Evolutionary conservation across 2,329 filamentous ascomycete genomes (phyloP).

Genomic region (Cladosporium sp.): DNA sequence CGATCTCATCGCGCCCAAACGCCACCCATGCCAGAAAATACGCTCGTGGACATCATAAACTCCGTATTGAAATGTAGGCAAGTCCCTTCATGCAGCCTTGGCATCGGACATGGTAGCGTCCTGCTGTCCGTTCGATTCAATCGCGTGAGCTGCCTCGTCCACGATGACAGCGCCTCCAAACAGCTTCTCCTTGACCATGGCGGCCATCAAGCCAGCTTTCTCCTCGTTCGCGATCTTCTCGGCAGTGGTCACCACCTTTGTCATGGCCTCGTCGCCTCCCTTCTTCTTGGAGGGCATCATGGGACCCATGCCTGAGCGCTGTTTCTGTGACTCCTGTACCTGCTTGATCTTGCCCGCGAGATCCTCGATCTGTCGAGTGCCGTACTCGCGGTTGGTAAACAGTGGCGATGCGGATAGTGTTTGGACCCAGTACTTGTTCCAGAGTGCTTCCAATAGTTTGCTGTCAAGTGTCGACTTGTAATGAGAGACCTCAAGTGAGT

Average conservation of each 20-base stretch:
- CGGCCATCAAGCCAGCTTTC: slow-evolving; percentile 61
- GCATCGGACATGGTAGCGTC: slow-evolving; percentile 35
- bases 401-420: slow-evolving; percentile 89
- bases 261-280: slow-evolving; percentile 50
- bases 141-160: slow-evolving; percentile 19
- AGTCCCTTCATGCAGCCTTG: slow-evolving; percentile 20
- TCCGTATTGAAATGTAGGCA: neutral
- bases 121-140: slow-evolving; percentile 28
- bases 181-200: slow-evolving; percentile 63
- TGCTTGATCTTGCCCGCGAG: slow-evolving; percentile 74
- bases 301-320: slow-evolving; percentile 28
- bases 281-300: slow-evolving; percentile 30
- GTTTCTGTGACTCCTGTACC: slow-evolving; percentile 38
- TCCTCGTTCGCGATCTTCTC: slow-evolving; percentile 63
- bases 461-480: slow-evolving; percentile 92
- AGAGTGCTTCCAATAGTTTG: slow-evolving; percentile 81
- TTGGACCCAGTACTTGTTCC: slow-evolving; percentile 99
- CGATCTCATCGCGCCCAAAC: slow-evolving; percentile 2
- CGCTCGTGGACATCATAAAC: slow-evolving; percentile 7
- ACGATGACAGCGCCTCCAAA: slow-evolving; percentile 43
- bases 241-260: slow-evolving; percentile 62
- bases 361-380: slow-evolving; percentile 88
- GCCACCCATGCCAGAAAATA: slow-evolving; percentile 5
- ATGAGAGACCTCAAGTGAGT: slow-evolving; percentile 85
- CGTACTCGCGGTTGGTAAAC: slow-evolving; percentile 89